These are phyloP conservation scores for Nothophoma quercina DNA, from an alignment of 2,329 filamentous ascomycete species.

Conservation along the genomic window DNA sequence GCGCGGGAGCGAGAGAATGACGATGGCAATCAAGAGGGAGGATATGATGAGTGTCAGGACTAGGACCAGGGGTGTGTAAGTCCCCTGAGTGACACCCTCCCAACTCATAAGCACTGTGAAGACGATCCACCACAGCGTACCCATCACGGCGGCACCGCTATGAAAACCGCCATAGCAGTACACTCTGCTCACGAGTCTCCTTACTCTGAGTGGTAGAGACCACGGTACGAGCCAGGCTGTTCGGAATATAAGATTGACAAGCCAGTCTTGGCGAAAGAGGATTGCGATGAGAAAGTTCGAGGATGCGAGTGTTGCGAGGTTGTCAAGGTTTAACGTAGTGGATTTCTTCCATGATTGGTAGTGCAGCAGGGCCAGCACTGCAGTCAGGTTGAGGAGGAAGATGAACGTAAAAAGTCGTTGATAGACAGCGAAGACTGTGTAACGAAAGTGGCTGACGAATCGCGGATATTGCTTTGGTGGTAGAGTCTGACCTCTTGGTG, in stretches of 20 bases:
- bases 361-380: conserved; percentile 26
- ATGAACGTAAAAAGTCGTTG: conserved; percentile 54
- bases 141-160: conserved; percentile 41
- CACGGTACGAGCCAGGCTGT: conserved; percentile 42
- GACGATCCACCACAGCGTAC: conserved; percentile 53
- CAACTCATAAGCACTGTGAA: conserved; percentile 46
- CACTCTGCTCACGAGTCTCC: conserved; percentile 35
- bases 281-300: conserved; percentile 44
- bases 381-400: conserved; percentile 49
- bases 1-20: conserved; percentile 33
- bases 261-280: conserved; percentile 42
- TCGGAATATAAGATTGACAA: conserved; percentile 41
- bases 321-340: conserved; percentile 2
- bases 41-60: conserved; percentile 32
- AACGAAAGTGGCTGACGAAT: conserved; percentile 27
- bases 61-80: conserved; percentile 23
- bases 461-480: background rate
- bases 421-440: conserved; percentile 42
- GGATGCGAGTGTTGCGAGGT: conserved; percentile 40
- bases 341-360: background rate
- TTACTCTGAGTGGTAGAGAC: conserved; percentile 31
- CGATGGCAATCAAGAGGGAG: conserved; percentile 31
- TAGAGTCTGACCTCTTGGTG: background rate
- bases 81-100: conserved; percentile 25
- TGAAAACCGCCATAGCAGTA: conserved; percentile 48